Conservation (phyloP, 1,139 yeast genomes). For the Hemisphaericaspora xylofermentans region DNA sequence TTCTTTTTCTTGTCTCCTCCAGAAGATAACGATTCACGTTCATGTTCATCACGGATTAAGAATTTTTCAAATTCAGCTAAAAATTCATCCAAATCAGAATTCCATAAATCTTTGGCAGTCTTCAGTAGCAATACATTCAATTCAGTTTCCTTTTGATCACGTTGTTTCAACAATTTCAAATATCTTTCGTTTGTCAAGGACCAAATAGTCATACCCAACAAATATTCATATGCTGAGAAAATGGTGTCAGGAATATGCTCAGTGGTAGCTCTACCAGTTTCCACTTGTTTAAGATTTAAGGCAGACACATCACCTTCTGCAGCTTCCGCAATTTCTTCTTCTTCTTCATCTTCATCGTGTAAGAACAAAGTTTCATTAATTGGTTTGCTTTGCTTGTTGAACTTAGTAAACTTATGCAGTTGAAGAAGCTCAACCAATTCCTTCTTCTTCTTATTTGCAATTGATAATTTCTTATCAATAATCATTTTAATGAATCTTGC, state of each 20-base stretch:
- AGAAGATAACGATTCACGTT: conserved; percentile 31
- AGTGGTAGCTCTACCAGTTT: conserved; percentile 31
- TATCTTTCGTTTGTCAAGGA: conserved; percentile 88
- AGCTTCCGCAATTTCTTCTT: conserved; percentile 22
- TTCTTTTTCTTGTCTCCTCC: conserved; percentile 30
- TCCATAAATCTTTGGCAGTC: conserved; percentile 89
- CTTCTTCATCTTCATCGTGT: conserved; percentile 29
- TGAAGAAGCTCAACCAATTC: conserved; percentile 64
- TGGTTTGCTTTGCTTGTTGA: conserved; percentile 68
- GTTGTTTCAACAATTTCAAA: conserved; percentile 71
- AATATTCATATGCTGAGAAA: conserved; percentile 66
- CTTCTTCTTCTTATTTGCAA: conserved; percentile 73
- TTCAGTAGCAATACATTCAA: conserved; percentile 63
- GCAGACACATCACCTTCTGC: conserved; percentile 41
- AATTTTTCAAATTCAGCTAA: conserved; percentile 65
- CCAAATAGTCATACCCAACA: conserved; percentile 90
- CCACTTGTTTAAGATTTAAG: conserved; percentile 24
- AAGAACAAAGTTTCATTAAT: conserved; percentile 23
- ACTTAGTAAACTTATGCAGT: conserved; percentile 68
- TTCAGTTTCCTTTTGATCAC: conserved; percentile 70
- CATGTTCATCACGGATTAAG: conserved; percentile 34
- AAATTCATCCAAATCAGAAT: conserved; percentile 74
- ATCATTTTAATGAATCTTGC: conserved; percentile 91
- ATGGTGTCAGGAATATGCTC: conserved; percentile 42
- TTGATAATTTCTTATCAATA: conserved; percentile 66